Evolutionary conservation across 768 basidiomycete species (phyloP), one percentile per base, ranked within the genome.

Genomic region (Boletus eberwhitei): DNA sequence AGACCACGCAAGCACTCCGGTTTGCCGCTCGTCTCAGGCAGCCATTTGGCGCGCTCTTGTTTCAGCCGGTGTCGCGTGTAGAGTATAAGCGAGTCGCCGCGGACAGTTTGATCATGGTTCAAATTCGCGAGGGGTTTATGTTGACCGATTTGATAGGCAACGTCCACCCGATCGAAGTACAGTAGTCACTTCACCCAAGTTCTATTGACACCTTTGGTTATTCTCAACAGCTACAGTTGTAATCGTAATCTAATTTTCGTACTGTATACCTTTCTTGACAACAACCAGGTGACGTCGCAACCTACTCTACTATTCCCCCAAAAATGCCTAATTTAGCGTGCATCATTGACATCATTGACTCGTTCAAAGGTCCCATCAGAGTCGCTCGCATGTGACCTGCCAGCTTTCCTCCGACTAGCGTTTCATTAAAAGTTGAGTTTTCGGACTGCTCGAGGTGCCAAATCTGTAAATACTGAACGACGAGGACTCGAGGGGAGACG

Each of bases 31-130:
- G 39, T 19, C 41, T 51, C 4, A 48, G 36, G 32, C 49, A 55
- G 13, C 50, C 53, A 22, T 58, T 58, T 16, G 39, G 54, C 2
- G 54, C 50, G 6, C 41, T 59, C 13, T 38, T 59, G 24, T 22
- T 58, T 14, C 34, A 16, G 17, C 26, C n/a, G 43, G 13, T 42
- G 26, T 34, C 42, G 17, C 34, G 34, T 5, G 21, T 16, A 2
- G 39, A 48, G 21, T 54, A 51, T 31, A 47, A n/a, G 17, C 57
- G 59, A 35, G 53, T 60, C 11, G 59, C 59, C 3, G n/a, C 56
- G 21, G 56, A 60, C 22, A 39, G 52, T 24, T 39, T 51, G 2
- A 58, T 60, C n/a, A 40, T 29, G 16, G 45, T 41, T 17, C 59
- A 50, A 17, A 6, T 60, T 38, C 56, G 32, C 21, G 42, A 50